These are phyloP conservation scores for Malus hybrid DNA, from an alignment of 331 rosid species.

Conservation along the genomic window DNA sequence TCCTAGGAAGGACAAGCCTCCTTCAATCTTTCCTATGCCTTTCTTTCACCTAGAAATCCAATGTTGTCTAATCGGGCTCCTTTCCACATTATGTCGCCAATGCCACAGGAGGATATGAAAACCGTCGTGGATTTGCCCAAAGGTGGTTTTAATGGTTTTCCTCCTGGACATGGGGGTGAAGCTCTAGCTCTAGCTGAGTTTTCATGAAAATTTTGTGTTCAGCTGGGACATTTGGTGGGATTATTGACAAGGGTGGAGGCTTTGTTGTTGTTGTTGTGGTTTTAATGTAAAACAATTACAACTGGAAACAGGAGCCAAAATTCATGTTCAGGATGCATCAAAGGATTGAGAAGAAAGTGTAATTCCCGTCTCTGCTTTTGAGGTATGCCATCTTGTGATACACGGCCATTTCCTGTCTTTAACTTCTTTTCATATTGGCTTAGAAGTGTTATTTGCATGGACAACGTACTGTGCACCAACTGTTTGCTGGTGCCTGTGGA, in stretches of 20 bases:
- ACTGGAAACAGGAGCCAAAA: constrained; percentile 27
- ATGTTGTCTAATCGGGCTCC: constrained; percentile 13
- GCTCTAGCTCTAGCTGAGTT: constrained; percentile 21
- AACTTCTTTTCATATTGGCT: not conserved
- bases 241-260: constrained; percentile 26
- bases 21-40: constrained; percentile 8
- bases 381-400: constrained; percentile 12
- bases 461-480: not conserved
- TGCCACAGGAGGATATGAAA: constrained; percentile 15
- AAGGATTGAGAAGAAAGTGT: constrained; percentile 23
- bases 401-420: not conserved
- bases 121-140: constrained; percentile 3
- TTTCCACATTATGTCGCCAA: constrained; percentile 9
- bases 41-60: constrained; percentile 19
- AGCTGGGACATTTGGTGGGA: constrained; percentile 31
- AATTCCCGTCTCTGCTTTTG: constrained; percentile 28
- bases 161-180: constrained; percentile 18
- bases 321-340: constrained; percentile 29
- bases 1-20: constrained; percentile 29
- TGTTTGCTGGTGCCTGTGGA: constrained; percentile 2
- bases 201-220: constrained; percentile 28
- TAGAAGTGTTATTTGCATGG: not conserved
- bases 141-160: constrained; percentile 13
- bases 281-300: constrained; percentile 28
- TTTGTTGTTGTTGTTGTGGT: not conserved